These are phyloP conservation scores for Ocimum tenuiflorum DNA, from an alignment of 257 asterid genomes.

Conservation along the genomic window DNA sequence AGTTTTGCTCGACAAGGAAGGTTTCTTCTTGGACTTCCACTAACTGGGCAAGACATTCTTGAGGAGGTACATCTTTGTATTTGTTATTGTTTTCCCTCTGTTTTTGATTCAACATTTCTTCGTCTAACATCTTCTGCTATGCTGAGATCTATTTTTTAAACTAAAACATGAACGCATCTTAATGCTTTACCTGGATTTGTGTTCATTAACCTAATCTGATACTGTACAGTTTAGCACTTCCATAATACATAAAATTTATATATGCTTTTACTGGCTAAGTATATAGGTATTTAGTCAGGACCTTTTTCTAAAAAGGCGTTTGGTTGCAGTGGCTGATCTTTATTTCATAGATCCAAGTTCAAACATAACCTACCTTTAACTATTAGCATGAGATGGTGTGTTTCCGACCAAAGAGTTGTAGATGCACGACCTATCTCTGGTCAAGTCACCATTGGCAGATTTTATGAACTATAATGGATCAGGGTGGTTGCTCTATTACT, in stretches of 20 bases:
- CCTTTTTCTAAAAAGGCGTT: slow-evolving; percentile 1
- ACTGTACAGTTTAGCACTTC: too few species aligned
- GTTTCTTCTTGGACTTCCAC: slow-evolving; percentile 78
- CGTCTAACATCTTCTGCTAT: neutral
- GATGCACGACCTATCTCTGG: neutral
- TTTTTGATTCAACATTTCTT: neutral
- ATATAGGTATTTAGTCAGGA: neutral
- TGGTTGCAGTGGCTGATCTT: slow-evolving; percentile 1
- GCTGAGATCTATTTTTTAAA: too few species aligned
- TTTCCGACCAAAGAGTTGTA: neutral
- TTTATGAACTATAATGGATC: slow-evolving; percentile 1
- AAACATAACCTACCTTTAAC: neutral
- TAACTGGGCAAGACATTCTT: slow-evolving; percentile 68
- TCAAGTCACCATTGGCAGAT: neutral
- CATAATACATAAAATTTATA: too few species aligned
- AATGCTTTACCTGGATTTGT: too few species aligned
- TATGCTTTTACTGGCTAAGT: neutral
- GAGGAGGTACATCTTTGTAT: slow-evolving; percentile 58
- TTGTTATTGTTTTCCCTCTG: neutral
- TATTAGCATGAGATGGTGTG: neutral
- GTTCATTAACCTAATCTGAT: too few species aligned
- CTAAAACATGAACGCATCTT: too few species aligned
- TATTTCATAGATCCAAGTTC: neutral
- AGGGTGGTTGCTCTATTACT: neutral
- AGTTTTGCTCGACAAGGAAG: slow-evolving; percentile 98